Evolutionary conservation across 495 filamentous ascomycete genomes (phyloP).

Genomic region (Aspergillus taichungensis): DNA sequence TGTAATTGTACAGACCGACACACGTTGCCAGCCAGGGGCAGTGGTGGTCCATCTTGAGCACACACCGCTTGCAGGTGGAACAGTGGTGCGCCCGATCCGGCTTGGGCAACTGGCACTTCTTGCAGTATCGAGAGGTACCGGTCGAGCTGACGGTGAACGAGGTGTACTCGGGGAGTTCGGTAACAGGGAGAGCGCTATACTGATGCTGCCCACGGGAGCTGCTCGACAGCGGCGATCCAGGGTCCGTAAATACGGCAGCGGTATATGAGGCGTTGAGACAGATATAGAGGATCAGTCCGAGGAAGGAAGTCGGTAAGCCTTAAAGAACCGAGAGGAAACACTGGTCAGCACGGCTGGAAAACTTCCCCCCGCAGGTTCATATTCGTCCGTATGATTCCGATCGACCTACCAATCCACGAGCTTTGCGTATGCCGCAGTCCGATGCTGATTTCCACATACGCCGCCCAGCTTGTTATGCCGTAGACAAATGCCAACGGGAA

Average conservation of each 20-base stretch:
- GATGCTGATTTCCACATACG: constrained; percentile 75
- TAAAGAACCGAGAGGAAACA: constrained; percentile 4
- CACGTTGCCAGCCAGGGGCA: constrained; percentile 97
- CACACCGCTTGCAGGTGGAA: constrained; percentile 83
- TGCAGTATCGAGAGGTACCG: constrained; percentile 81
- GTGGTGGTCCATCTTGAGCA: constrained; percentile 99
- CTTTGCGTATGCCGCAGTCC: constrained; percentile 50
- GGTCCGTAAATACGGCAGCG: constrained; percentile 82
- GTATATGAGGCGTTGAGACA: constrained; percentile 84
- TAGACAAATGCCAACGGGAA: constrained; percentile 89
- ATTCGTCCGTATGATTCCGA: too few relatives aligned
- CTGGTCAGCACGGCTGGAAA: constrained; percentile 1
- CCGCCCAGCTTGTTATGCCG: constrained; percentile 78
- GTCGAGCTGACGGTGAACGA: constrained; percentile 84
- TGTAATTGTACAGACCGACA: constrained; percentile 89
- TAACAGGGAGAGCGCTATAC: constrained; percentile 57
- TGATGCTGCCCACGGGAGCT: constrained; percentile 29
- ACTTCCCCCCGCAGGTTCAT: neutral
- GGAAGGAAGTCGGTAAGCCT: constrained; percentile 39
- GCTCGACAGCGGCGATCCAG: constrained; percentile 57
- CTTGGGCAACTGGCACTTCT: constrained; percentile 90
- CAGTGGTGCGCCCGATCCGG: constrained; percentile 97
- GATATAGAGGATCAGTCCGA: constrained; percentile 65
- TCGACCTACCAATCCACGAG: constrained; percentile 57
- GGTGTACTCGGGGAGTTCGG: constrained; percentile 51